These are phyloP conservation scores for Hsuehochloa calcarea DNA, from an alignment of 176 grass and related monocot species.

Conservation along the genomic window DNA sequence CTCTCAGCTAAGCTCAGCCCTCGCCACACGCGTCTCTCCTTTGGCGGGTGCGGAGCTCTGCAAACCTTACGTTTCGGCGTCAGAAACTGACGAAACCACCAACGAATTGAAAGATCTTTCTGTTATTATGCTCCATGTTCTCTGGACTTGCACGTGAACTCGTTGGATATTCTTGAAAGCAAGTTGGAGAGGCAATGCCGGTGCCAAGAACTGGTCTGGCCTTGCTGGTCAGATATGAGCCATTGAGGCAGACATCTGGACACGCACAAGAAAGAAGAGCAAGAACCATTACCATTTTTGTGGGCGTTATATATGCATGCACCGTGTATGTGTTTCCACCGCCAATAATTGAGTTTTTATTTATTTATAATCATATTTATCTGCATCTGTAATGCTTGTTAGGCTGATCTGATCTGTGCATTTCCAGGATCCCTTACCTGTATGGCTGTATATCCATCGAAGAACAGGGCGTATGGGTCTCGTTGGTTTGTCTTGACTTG, in stretches of 20 bases:
- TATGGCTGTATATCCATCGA: background rate
- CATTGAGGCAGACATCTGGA: background rate
- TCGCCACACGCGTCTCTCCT: no score
- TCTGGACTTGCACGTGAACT: background rate
- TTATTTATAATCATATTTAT: background rate
- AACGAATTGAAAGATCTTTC: background rate
- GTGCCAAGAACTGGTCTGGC: background rate
- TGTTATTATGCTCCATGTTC: background rate
- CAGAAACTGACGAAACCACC: conserved; percentile 4
- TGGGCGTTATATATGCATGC: background rate
- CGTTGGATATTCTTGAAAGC: background rate
- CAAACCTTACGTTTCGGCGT: background rate
- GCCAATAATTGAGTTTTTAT: background rate
- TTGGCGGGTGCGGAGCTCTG: background rate
- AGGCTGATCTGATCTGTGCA: background rate
- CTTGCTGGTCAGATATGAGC: background rate
- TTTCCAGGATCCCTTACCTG: background rate
- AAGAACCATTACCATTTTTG: background rate
- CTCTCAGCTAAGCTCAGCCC: no score
- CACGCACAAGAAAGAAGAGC: background rate
- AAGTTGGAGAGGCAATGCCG: background rate
- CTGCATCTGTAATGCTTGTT: background rate
- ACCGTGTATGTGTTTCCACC: background rate
- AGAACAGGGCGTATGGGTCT: background rate
- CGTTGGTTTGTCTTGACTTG: background rate